Evolutionary conservation across 495 filamentous ascomycete species (phyloP).

Genomic region (Lophium mytilinum): DNA sequence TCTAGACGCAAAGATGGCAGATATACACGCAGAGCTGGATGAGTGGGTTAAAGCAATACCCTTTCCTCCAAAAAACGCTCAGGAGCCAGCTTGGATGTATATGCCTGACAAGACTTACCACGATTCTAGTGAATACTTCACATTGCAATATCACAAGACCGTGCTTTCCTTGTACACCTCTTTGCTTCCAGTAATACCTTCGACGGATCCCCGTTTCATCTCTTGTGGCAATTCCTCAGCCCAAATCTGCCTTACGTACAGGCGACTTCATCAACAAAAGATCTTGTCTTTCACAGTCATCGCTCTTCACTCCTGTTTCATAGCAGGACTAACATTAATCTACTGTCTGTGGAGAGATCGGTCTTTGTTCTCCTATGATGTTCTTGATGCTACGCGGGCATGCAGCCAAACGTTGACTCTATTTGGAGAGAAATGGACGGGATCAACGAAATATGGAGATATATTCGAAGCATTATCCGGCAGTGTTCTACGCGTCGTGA

Average conservation of each 20-base stretch:
- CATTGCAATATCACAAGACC: constrained; percentile 15
- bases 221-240: constrained; percentile 11
- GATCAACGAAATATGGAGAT: constrained; percentile 11
- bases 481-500: constrained; percentile 7
- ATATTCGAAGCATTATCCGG: constrained; percentile 12
- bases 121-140: constrained; percentile 13
- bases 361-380: constrained; percentile 5
- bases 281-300: constrained; percentile 16
- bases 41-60: constrained; percentile 10
- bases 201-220: constrained; percentile 6
- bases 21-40: constrained; percentile 3
- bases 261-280: constrained; percentile 8
- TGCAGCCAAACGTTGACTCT: constrained; percentile 9
- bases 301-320: constrained; percentile 14
- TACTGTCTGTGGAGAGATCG: constrained; percentile 13
- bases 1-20: constrained; percentile 7
- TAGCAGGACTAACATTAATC: constrained; percentile 10
- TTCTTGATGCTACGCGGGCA: constrained; percentile 9
- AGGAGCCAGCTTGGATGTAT: constrained; percentile 11
- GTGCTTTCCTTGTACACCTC: constrained; percentile 9
- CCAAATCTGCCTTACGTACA: constrained; percentile 8
- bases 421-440: constrained; percentile 14
- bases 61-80: not conserved
- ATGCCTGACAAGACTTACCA: constrained; percentile 7
- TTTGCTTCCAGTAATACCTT: constrained; percentile 2